Conservation (phyloP, 495 filamentous ascomycete genomes). For the Penicillium cosmopolitanum region DNA sequence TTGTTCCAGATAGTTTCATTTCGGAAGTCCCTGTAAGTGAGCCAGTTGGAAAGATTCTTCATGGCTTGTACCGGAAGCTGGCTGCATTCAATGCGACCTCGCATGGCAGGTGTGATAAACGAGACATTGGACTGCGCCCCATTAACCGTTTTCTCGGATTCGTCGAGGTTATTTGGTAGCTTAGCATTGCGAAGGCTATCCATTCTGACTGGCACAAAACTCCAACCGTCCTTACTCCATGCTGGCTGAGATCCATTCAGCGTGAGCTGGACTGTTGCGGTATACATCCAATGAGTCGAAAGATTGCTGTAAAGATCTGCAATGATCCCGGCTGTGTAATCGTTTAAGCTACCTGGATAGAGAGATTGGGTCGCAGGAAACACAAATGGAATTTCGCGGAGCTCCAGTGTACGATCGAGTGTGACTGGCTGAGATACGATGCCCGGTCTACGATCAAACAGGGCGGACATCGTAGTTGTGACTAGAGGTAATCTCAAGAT, state of each 20-base stretch:
- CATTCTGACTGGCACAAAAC: slow-evolving; percentile 30
- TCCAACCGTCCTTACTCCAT: slow-evolving; percentile 44
- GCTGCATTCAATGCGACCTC: slow-evolving; percentile 35
- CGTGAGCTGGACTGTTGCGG: slow-evolving; percentile 34
- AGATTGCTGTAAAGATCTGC: slow-evolving; percentile 21
- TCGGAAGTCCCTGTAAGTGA: slow-evolving; percentile 23
- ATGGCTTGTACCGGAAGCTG: slow-evolving; percentile 14
- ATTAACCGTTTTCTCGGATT: background rate
- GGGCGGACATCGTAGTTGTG: slow-evolving; percentile 43
- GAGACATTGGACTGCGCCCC: slow-evolving; percentile 25
- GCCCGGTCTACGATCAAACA: slow-evolving; percentile 30
- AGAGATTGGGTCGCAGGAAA: slow-evolving; percentile 4
- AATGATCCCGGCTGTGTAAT: slow-evolving; percentile 13
- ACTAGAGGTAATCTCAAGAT: slow-evolving; percentile 18
- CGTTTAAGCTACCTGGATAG: slow-evolving; percentile 9
- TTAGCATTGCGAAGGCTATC: background rate
- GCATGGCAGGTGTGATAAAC: slow-evolving; percentile 32
- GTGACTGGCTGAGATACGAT: slow-evolving; percentile 15
- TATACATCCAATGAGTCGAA: slow-evolving; percentile 34
- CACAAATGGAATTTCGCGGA: slow-evolving; percentile 22
- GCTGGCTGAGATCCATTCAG: slow-evolving; percentile 35
- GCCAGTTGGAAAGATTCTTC: slow-evolving; percentile 27
- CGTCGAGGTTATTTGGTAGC: background rate
- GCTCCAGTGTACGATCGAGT: slow-evolving; percentile 19
- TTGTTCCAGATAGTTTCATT: slow-evolving; percentile 18